Percentiles rank a stretch among this genome's conserved stretches.
phyloP scores from a whole-genome alignment of 1,284 basidiomycete species.

The Wallemia hederae region DNA sequence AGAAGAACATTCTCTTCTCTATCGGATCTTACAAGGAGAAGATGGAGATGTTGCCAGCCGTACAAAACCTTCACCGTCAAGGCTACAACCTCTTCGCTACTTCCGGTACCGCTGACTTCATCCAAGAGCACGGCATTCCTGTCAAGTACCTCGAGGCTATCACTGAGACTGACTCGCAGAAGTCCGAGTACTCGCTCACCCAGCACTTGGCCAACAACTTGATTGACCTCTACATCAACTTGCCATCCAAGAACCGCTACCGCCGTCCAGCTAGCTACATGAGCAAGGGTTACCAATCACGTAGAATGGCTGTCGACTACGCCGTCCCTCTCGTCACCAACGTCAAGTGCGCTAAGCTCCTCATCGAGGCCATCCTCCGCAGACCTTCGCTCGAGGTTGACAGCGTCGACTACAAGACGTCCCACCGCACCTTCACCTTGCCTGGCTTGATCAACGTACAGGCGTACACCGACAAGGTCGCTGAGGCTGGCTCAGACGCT shows the following conservation, averaged over 20 bases:
- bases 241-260: slow-evolving; percentile 94
- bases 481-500: slow-evolving; percentile 28
- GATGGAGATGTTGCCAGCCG: slow-evolving; percentile 74
- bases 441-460: slow-evolving; percentile 74
- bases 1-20: slow-evolving; percentile 83
- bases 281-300: slow-evolving; percentile 84
- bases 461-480: slow-evolving; percentile 43
- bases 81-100: slow-evolving; percentile 96
- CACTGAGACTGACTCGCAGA: slow-evolving; percentile 46
- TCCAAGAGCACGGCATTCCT: slow-evolving; percentile 39
- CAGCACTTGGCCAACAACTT: slow-evolving; percentile 85
- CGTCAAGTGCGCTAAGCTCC: slow-evolving; percentile 92
- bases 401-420: slow-evolving; percentile 78
- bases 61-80: slow-evolving; percentile 79
- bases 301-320: slow-evolving; percentile 98
- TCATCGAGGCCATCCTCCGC: slow-evolving; percentile 78
- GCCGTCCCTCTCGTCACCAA: slow-evolving; percentile 93
- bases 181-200: slow-evolving; percentile 79
- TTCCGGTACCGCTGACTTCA: slow-evolving; percentile 82
- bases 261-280: slow-evolving; percentile 88
- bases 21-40: slow-evolving; percentile 95
- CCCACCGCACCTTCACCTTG: slow-evolving; percentile 65
- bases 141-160: slow-evolving; percentile 66
- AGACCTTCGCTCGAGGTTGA: slow-evolving; percentile 61
- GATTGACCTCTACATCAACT: slow-evolving; percentile 96